phyloP scores from a whole-genome alignment of 2,329 filamentous ascomycete species.

The Triangularia setosa region DNA sequence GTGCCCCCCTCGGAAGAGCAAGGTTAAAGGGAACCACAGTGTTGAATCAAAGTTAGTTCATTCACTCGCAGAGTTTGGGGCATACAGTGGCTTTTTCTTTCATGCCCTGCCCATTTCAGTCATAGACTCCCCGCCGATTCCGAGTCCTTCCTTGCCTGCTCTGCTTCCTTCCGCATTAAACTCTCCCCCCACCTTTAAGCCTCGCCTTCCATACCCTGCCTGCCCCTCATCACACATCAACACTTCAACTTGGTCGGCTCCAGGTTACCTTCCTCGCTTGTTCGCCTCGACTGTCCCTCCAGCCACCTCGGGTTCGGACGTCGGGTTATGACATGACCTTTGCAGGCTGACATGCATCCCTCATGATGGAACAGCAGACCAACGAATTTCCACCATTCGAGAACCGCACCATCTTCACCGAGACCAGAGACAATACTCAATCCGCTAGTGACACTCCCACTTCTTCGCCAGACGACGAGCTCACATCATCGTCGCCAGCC shows the following conservation, averaged over 20 bases:
- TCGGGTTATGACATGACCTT: conserved; percentile 37
- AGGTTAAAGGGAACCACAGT: neutral
- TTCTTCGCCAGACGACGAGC: conserved; percentile 3
- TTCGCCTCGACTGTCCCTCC: conserved; percentile 7
- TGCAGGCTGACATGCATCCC: conserved; percentile 33
- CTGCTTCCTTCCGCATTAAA: neutral
- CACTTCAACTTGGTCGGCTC: conserved; percentile 2
- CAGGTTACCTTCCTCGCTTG: neutral
- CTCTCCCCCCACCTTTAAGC: neutral
- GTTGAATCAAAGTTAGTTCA: conserved; percentile 5
- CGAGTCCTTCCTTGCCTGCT: neutral
- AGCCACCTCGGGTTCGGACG: conserved; percentile 21
- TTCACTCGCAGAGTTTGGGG: neutral
- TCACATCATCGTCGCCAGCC: conserved; percentile 43
- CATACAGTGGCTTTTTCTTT: neutral
- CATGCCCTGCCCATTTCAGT: neutral
- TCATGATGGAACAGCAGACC: conserved; percentile 52
- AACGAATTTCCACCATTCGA: conserved; percentile 13
- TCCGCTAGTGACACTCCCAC: neutral
- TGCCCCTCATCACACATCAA: neutral
- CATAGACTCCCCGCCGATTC: neutral
- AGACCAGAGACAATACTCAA: neutral
- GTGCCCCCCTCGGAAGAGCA: neutral
- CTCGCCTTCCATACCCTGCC: neutral
- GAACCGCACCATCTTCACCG: neutral